phyloP scores from a whole-genome alignment of 140 eudicot genomes.

The Bidens hawaiensis region DNA sequence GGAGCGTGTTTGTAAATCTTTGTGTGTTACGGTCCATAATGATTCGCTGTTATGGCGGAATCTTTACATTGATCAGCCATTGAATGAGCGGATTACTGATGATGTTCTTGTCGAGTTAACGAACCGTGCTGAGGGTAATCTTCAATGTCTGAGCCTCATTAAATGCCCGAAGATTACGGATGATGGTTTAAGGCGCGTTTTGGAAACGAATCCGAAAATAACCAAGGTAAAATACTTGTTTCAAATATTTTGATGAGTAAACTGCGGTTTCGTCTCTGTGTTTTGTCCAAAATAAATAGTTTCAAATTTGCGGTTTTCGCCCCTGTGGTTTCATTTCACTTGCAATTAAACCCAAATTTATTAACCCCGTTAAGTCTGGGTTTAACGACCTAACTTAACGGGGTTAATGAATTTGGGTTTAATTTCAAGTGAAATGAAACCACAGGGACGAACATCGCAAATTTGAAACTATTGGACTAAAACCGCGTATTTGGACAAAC shows the following conservation, averaged over 20 bases:
- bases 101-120: slow-evolving; percentile 65
- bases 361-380: too few relatives aligned
- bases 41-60: slow-evolving; percentile 72
- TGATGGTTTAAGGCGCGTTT: slow-evolving; percentile 59
- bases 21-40: slow-evolving; percentile 41
- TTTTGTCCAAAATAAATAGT: too few relatives aligned
- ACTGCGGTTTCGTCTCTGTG: too few relatives aligned
- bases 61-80: slow-evolving; percentile 62
- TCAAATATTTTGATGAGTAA: not conserved
- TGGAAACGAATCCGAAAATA: slow-evolving; percentile 46
- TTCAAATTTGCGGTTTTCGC: too few relatives aligned
- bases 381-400: too few relatives aligned
- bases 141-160: slow-evolving; percentile 65
- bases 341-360: too few relatives aligned
- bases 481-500: too few relatives aligned
- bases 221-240: slow-evolving; percentile 59
- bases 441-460: too few relatives aligned
- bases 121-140: slow-evolving; percentile 60
- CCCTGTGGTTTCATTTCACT: too few relatives aligned
- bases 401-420: too few relatives aligned
- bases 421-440: too few relatives aligned
- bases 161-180: slow-evolving; percentile 77
- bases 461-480: too few relatives aligned
- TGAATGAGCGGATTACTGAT: slow-evolving; percentile 69
- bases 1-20: slow-evolving; percentile 70